Evolutionary conservation across 176 grass and related monocot genomes (phyloP).

Genomic region (Melocanna baccifera): DNA sequence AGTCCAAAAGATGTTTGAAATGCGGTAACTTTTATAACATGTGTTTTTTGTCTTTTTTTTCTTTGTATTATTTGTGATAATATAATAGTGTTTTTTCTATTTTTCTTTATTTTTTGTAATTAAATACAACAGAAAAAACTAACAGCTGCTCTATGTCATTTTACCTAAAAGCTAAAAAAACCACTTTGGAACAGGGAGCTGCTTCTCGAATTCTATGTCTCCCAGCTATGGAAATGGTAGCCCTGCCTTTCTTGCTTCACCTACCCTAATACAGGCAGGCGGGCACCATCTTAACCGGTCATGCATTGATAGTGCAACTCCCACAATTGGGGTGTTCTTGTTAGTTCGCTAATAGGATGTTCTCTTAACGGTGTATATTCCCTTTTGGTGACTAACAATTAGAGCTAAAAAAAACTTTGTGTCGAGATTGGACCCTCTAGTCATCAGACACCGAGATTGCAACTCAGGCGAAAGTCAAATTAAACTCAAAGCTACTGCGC

Average conservation of each 20-base stretch:
- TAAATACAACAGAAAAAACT: no score
- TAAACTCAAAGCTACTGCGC: neutral
- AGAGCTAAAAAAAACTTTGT: neutral
- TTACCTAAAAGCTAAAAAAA: no score
- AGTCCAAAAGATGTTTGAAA: no score
- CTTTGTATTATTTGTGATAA: no score
- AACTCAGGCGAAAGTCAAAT: neutral
- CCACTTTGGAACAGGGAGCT: no score
- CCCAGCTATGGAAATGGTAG: neutral
- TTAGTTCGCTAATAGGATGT: no score
- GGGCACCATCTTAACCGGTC: neutral
- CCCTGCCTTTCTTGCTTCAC: conserved; percentile 11
- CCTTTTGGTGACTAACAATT: neutral
- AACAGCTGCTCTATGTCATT: no score
- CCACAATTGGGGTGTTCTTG: neutral
- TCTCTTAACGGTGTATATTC: neutral
- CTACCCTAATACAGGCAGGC: neutral
- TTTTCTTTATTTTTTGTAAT: no score
- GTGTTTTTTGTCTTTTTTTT: no score
- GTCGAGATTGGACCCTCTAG: neutral
- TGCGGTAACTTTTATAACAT: no score
- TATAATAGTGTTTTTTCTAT: no score
- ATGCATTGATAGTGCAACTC: neutral
- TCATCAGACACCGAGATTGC: neutral
- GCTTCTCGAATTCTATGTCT: neutral